Percentiles rank a stretch among this genome's conserved stretches.
Conservation (phyloP, 2,329 filamentous ascomycete species). For the Colletotrichum sp. region DNA sequence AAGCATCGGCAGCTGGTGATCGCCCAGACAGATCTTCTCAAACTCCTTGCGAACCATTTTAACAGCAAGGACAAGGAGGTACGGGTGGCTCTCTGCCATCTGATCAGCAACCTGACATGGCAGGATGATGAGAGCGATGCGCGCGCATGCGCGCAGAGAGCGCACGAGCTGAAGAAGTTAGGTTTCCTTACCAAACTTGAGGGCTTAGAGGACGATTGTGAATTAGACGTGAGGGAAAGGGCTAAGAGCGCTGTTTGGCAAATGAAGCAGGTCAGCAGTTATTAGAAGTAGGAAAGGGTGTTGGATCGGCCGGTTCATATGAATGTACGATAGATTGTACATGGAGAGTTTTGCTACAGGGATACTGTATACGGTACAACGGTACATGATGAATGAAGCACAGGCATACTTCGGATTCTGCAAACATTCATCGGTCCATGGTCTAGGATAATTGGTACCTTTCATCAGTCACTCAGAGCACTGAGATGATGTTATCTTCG, state of each 20-base stretch:
- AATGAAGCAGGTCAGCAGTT: conserved; percentile 53
- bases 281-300: background rate
- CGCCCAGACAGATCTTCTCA: conserved; percentile 77
- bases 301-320: background rate
- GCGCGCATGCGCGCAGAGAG: conserved; percentile 69
- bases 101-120: conserved; percentile 86
- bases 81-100: conserved; percentile 79
- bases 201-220: conserved; percentile 69
- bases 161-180: conserved; percentile 70
- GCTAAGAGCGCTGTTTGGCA: conserved; percentile 81
- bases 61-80: conserved; percentile 75
- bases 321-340: conserved; percentile 14
- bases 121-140: conserved; percentile 76
- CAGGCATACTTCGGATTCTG: background rate
- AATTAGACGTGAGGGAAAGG: conserved; percentile 83
- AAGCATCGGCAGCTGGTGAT: conserved; percentile 80
- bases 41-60: conserved; percentile 75
- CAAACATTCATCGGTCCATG: background rate
- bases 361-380: background rate
- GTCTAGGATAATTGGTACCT: background rate
- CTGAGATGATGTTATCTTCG: background rate
- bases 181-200: conserved; percentile 74
- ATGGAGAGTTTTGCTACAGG: background rate
- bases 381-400: conserved; percentile 19
- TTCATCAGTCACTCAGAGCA: background rate